Conservation (phyloP, 2,329 filamentous ascomycete species). For the Exophiala xenobiotica region DNA sequence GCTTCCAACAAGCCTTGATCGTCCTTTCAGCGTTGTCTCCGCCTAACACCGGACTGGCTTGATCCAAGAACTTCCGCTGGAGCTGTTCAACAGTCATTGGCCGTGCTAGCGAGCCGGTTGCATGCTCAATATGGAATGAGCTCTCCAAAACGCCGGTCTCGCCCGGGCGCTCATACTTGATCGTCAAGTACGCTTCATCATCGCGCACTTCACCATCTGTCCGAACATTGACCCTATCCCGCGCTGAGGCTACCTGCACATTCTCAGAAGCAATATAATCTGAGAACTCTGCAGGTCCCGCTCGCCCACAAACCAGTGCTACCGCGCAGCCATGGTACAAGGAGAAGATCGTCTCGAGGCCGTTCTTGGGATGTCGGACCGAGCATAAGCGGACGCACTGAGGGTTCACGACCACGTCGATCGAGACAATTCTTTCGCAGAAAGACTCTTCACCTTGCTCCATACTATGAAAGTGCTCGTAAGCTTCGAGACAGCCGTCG, state of each 20-base stretch:
- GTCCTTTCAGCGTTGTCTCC: conserved; percentile 30
- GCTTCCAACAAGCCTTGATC: conserved; percentile 3
- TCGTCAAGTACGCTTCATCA: conserved; percentile 44
- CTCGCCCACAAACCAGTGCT: conserved; percentile 51
- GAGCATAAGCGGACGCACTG: conserved; percentile 54
- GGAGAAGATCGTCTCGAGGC: conserved; percentile 55
- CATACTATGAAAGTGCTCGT: conserved; percentile 21
- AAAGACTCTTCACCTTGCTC: background rate
- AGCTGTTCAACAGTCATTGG: conserved; percentile 49
- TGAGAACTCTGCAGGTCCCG: conserved; percentile 52
- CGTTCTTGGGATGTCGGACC: conserved; percentile 49
- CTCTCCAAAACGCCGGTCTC: conserved; percentile 32
- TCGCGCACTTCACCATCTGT: conserved; percentile 41
- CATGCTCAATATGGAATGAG: conserved; percentile 49
- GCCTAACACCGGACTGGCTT: conserved; percentile 44
- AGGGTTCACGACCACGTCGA: conserved; percentile 50
- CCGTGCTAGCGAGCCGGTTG: conserved; percentile 50
- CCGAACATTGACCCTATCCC: conserved; percentile 47
- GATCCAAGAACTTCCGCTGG: conserved; percentile 51
- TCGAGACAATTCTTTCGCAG: conserved; percentile 39
- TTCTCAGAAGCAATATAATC: conserved; percentile 45
- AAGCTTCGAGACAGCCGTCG: conserved; percentile 51
- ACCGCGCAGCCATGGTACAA: conserved; percentile 56
- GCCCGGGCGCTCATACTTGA: conserved; percentile 24
- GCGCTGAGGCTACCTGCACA: conserved; percentile 39